Conservation (phyloP, 2,329 filamentous ascomycete genomes). For the Aschersonia sp. region DNA sequence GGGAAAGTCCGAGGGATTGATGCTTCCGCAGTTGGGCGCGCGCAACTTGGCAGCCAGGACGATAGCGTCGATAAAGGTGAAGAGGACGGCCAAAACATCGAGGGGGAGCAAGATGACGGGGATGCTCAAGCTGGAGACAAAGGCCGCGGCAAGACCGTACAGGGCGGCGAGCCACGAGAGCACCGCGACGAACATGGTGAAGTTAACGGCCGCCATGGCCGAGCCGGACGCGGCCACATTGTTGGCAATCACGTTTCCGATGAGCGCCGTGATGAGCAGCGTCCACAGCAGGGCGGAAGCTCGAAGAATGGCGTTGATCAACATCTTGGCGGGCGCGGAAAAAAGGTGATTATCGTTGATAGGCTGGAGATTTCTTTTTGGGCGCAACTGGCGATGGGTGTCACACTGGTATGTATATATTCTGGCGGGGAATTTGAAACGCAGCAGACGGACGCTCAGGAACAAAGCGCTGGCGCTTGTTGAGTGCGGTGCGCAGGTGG, state of each 20-base stretch:
- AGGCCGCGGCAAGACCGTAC: slow-evolving; percentile 41
- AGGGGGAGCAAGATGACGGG: slow-evolving; percentile 38
- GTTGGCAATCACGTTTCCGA: slow-evolving; percentile 41
- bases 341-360: neutral
- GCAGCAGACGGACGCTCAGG: no score
- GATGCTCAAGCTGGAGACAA: slow-evolving; percentile 37
- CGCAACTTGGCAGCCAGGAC: slow-evolving; percentile 55
- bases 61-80: slow-evolving; percentile 56
- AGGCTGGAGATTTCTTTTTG: neutral
- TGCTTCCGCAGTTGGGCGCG: slow-evolving; percentile 53
- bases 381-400: neutral
- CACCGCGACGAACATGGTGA: slow-evolving; percentile 54
- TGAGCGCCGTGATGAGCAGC: slow-evolving; percentile 37
- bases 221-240: slow-evolving; percentile 28
- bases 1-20: slow-evolving; percentile 15
- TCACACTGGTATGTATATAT: neutral
- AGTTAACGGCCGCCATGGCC: slow-evolving; percentile 38
- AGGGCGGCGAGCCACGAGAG: slow-evolving; percentile 51
- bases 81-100: slow-evolving; percentile 46
- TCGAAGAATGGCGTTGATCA: slow-evolving; percentile 32
- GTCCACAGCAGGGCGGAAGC: slow-evolving; percentile 34
- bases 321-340: neutral
- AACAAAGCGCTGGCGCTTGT: no score
- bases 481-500: no score
- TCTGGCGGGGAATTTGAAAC: no score